Conservation (phyloP, 208 protist genomes). For the Vickermania ingenoplastis region DNA sequence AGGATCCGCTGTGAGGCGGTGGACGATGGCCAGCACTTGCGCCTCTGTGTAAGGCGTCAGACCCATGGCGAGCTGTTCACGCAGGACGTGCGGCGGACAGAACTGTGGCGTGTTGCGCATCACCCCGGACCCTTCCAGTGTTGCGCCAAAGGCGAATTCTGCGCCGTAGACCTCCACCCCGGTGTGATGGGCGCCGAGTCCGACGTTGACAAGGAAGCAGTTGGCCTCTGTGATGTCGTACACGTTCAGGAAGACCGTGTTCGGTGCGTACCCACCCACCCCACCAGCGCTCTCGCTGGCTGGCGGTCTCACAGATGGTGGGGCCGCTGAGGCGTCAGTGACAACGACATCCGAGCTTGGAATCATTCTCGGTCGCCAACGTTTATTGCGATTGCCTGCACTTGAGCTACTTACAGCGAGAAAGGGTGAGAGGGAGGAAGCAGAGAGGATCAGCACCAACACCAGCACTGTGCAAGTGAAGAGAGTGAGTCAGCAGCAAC, state of each 20-base stretch:
- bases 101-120: slow-evolving; percentile 22
- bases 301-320: no score
- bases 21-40: slow-evolving; percentile 22
- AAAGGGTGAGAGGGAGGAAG: no score
- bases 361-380: no score
- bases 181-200: slow-evolving; percentile 54
- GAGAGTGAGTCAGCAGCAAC: no score
- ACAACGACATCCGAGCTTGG: no score
- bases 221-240: slow-evolving; percentile 53
- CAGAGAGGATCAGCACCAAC: no score
- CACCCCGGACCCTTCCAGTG: slow-evolving; percentile 31
- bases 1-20: slow-evolving; percentile 13
- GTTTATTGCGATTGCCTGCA: no score
- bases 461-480: no score
- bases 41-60: slow-evolving; percentile 22
- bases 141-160: slow-evolving; percentile 54
- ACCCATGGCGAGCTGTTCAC: slow-evolving; percentile 63
- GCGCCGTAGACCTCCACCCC: slow-evolving; percentile 63
- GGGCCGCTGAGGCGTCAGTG: no score
- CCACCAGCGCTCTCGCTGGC: no score
- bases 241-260: slow-evolving; percentile 64
- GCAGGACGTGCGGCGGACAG: slow-evolving; percentile 53
- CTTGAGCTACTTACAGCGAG: no score
- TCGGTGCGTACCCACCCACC: not conserved
- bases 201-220: slow-evolving; percentile 31